Conservation (phyloP, 495 filamentous ascomycete genomes). For the Aspergillus incahuasiensis region DNA sequence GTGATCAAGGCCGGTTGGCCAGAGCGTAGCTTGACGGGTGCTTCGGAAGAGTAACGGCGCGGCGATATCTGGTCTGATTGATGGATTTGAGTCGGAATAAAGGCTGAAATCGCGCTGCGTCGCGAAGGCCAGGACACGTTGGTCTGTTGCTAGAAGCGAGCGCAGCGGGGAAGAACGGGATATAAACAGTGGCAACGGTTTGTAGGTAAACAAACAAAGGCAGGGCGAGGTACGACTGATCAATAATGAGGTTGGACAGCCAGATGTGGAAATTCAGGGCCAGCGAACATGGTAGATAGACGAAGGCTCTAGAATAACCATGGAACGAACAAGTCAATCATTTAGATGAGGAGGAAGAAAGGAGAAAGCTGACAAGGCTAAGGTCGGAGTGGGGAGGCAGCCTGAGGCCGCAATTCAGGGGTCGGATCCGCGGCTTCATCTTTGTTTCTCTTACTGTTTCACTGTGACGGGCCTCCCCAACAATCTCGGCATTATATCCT, state of each 20-base stretch:
- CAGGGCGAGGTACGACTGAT: slow-evolving; percentile 6
- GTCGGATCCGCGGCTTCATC: slow-evolving; percentile 20
- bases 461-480: background rate
- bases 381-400: background rate
- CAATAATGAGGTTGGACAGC: slow-evolving; percentile 2
- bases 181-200: slow-evolving; percentile 8
- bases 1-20: background rate
- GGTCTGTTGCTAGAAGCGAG: slow-evolving; percentile 9
- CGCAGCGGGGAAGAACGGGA: background rate
- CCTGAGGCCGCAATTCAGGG: slow-evolving; percentile 23
- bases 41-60: background rate
- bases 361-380: slow-evolving; percentile 11
- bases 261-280: slow-evolving; percentile 3
- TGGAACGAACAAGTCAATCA: slow-evolving; percentile 3
- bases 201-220: slow-evolving; percentile 4
- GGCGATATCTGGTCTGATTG: background rate
- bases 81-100: background rate
- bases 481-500: slow-evolving; percentile 5
- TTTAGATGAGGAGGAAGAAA: slow-evolving; percentile 5
- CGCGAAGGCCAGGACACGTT: slow-evolving; percentile 1
- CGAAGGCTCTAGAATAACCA: slow-evolving; percentile 5
- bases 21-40: slow-evolving; percentile 1
- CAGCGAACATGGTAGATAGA: slow-evolving; percentile 11
- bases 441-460: background rate
- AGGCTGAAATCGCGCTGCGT: background rate